Conservation (phyloP, 2,329 filamentous ascomycete genomes). For the Colletotrichum truncatum region DNA sequence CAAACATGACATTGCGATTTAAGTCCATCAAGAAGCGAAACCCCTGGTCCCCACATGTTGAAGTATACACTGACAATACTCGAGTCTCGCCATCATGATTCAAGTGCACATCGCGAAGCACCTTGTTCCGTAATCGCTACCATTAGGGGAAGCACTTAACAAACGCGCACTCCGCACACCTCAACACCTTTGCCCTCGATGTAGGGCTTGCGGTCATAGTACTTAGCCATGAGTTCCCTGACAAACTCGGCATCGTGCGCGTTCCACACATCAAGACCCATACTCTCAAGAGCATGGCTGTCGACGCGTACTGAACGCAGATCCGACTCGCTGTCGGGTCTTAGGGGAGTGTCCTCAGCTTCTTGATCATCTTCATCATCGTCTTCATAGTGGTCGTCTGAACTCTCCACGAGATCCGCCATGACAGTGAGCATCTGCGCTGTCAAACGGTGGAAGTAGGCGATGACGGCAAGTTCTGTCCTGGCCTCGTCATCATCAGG, state of each 20-base stretch:
- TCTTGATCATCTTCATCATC: constrained; percentile 40
- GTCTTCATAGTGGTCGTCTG: constrained; percentile 55
- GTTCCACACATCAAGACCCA: constrained; percentile 85
- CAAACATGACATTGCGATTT: neutral
- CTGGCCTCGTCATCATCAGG: constrained; percentile 52
- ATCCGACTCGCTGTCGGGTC: constrained; percentile 33
- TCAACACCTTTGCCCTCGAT: constrained; percentile 77
- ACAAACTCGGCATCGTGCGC: constrained; percentile 75
- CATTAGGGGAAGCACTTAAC: constrained; percentile 48
- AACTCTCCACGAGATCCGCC: constrained; percentile 65
- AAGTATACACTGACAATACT: neutral
- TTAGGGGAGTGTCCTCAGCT: constrained; percentile 41
- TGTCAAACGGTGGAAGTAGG: constrained; percentile 84
- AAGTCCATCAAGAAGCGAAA: neutral
- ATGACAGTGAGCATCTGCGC: constrained; percentile 70
- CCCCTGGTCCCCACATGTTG: neutral
- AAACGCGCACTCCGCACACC: constrained; percentile 78
- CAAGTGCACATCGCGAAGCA: too few species aligned
- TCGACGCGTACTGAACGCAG: constrained; percentile 62
- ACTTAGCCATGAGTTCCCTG: constrained; percentile 66
- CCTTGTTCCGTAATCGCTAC: neutral
- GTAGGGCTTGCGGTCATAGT: constrained; percentile 71
- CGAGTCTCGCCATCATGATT: neutral
- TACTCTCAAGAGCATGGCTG: constrained; percentile 71
- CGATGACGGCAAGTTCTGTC: constrained; percentile 76